Evolutionary conservation across 352 stramenopile genomes (phyloP).

Genomic region (Globisporangium paddicum): DNA sequence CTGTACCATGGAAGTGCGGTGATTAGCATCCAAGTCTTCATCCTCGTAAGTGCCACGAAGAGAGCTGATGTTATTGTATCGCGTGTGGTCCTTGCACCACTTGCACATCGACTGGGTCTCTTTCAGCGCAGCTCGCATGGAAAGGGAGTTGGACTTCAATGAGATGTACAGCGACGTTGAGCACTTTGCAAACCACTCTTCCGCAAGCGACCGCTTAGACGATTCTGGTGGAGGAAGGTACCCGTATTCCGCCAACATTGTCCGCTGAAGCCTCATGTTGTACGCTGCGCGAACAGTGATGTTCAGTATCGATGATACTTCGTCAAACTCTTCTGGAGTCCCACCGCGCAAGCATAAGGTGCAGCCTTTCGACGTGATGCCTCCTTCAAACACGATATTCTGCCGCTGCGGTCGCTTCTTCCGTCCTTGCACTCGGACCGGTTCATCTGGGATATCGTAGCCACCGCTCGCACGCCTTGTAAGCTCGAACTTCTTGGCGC

Average conservation of each 20-base stretch:
- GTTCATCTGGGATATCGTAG: slow-evolving; percentile 13
- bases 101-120: slow-evolving; percentile 81
- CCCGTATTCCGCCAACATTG: slow-evolving; percentile 52
- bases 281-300: slow-evolving; percentile 65
- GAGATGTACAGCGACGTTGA: slow-evolving; percentile 82
- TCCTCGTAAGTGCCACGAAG: slow-evolving; percentile 45
- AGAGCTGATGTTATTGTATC: slow-evolving; percentile 83
- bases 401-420: slow-evolving; percentile 68
- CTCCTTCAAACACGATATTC: slow-evolving; percentile 86
- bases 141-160: slow-evolving; percentile 83
- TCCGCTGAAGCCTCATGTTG: slow-evolving; percentile 76
- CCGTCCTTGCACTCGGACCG: slow-evolving; percentile 8
- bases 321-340: slow-evolving; percentile 51
- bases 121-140: slow-evolving; percentile 75
- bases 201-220: slow-evolving; percentile 55
- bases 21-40: slow-evolving; percentile 7
- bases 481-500: slow-evolving; percentile 48
- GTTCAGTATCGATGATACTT: slow-evolving; percentile 60
- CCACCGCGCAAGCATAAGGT: slow-evolving; percentile 81
- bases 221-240: slow-evolving; percentile 51
- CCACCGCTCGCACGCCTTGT: slow-evolving; percentile 23
- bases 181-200: slow-evolving; percentile 78
- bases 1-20: slow-evolving; percentile 9
- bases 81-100: slow-evolving; percentile 77
- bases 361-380: slow-evolving; percentile 61